phyloP scores from a whole-genome alignment of 2,329 filamentous ascomycete species.

The Xylaria arbuscula region DNA sequence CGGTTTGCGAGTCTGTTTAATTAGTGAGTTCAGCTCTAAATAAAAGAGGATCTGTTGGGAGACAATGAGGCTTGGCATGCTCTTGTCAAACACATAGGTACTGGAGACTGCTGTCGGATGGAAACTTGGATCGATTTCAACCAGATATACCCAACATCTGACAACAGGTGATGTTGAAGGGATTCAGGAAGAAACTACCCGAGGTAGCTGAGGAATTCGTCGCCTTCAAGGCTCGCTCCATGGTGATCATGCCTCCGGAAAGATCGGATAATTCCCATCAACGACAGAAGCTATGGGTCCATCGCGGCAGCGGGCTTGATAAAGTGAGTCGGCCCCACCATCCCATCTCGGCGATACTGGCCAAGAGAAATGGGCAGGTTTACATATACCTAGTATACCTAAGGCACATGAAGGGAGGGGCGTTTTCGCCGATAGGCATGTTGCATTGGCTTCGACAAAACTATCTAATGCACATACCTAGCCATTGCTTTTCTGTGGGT shows the following conservation, averaged over 20 bases:
- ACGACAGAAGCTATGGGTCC: background rate
- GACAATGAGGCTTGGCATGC: background rate
- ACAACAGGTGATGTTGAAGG: background rate
- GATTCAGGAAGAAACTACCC: background rate
- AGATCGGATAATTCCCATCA: background rate
- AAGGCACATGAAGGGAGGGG: background rate
- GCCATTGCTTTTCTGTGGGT: background rate
- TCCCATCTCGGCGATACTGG: slow-evolving; percentile 15
- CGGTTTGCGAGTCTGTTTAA: background rate
- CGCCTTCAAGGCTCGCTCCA: background rate
- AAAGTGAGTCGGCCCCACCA: slow-evolving; percentile 24
- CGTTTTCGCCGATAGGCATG: slow-evolving; percentile 9
- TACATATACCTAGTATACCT: too few relatives aligned
- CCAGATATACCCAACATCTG: background rate
- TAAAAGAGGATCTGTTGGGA: background rate
- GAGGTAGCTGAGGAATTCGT: background rate
- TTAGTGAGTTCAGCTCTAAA: background rate
- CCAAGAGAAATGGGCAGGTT: background rate
- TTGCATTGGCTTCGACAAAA: slow-evolving; percentile 13
- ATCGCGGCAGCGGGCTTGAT: background rate
- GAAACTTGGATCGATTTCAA: background rate
- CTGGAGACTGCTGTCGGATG: background rate
- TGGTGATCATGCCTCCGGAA: background rate
- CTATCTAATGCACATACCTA: background rate
- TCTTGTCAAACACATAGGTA: background rate